Evolutionary conservation across 805 yeast genomes (phyloP), one percentile per base, ranked within the genome.

Genomic region (Jamesozyma lodderae): DNA sequence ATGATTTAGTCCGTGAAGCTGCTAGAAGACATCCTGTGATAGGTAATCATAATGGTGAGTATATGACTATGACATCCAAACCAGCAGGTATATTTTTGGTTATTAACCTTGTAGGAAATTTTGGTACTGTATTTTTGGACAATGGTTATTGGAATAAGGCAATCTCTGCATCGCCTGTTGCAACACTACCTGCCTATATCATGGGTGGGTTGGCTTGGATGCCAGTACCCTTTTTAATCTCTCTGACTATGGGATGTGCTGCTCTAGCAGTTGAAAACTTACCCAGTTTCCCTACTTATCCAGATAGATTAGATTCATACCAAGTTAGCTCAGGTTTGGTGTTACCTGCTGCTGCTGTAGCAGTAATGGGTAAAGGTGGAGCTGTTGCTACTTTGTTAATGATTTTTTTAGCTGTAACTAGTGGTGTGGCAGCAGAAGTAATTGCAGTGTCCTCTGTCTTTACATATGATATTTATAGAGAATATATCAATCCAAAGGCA

Each of bases 141-240:
- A 81, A 81, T 48, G 92, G 94, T 20, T 86, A 85, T 63, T 84
- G 87, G 78, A 81, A 81, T 63, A 85, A 85, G 63, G 94, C 94
- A 10, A 81, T 86, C 57, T 85, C 94, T 21, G 79, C 90, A 7
- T 72, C 80, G 43, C 94, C 95, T 17, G 81, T 77, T 9, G 78
- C 92, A 33, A 85, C 94, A 22, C 65, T 86, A 48, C 90, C 92
- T 6, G 96, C 95, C 17, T 87, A 87, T 60, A 77, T 84, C 19
- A 62, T 83, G 41, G 96, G 95, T 41, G 95, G 95, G 21, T 59
- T 87, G 32, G 81, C 90, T 0, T 87, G 96, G 95, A 81, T 84
- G 56, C 88, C 94, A 6, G 79, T 87, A 47, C 96, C 96, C 33
- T 80, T 79, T 68, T 70, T 83, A 41, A 72, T 77, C 36, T 82